Evolutionary conservation across 2,329 filamentous ascomycete species (phyloP), one percentile per base, ranked within the genome.

Genomic region (Coniochaeta hoffmannii): DNA sequence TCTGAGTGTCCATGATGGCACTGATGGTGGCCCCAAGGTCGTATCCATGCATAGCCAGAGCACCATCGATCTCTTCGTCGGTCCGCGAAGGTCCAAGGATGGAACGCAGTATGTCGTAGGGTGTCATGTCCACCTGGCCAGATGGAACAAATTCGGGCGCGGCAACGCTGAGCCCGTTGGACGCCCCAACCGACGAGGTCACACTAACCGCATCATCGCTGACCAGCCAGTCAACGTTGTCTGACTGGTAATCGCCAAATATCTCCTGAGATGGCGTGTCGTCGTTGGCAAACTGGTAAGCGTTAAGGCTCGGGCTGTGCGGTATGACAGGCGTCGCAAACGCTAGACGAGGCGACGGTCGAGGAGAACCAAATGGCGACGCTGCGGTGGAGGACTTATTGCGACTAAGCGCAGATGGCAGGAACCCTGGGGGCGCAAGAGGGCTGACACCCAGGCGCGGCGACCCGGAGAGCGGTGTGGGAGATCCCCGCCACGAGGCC

Each of bases 191-290:
- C 8, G 86, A 89, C 24, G 91, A 96, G 24, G 90, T 86, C 56
- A 91, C 82, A 63, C 87, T 92, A 64, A 87, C 88, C 54, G 83
- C 85, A 64, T 90, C 88, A 69, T 96, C 92, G 68, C 94, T 46
- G 62, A 97, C 90, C 49, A 97, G 80, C 94, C 93, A 97, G 71
- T 97, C 93, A 53, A 99, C 91, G 64, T 94, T 96, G 69, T 97
- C 93, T 60, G 87, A 89, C 62, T 93, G 92, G 66, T 91, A 88
- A 64, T 97, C 91, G 56, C 91, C 91, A 67, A 95, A 93, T 58
- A 89, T 89, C 66, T 97, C 92, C 46, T 87, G 86, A 17, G 88
- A 85, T 7, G 90, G 88, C 51, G 85, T 89, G 19, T 86, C 81
- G 65, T 96, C 91, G 66, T 85, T 93, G 51, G 84, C 82, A 73